These are phyloP conservation scores for Trichoderma sp. DNA, from an alignment of 2,329 filamentous ascomycete genomes.

Conservation along the genomic window DNA sequence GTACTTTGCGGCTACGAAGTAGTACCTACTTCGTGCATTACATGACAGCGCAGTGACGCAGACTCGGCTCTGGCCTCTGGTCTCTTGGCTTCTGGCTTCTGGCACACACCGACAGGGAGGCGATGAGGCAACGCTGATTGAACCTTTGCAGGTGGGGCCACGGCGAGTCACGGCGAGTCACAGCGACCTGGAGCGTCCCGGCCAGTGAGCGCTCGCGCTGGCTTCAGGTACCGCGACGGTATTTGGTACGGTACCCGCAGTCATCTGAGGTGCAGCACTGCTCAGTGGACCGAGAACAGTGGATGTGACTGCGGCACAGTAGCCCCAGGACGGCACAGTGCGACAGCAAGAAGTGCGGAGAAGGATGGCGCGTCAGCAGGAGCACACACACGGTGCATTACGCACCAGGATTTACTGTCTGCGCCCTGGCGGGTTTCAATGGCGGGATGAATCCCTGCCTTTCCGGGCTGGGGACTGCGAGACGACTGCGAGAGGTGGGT, in stretches of 20 bases:
- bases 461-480: background rate
- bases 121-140: slow-evolving; percentile 3
- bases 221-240: slow-evolving; percentile 5
- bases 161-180: background rate
- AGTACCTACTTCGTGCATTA: no score
- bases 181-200: background rate
- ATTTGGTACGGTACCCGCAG: slow-evolving; percentile 14
- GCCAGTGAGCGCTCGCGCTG: background rate
- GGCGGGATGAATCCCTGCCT: slow-evolving; percentile 10
- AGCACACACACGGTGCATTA: background rate
- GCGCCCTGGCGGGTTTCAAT: background rate
- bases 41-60: slow-evolving; percentile 13
- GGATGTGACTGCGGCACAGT: background rate
- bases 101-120: slow-evolving; percentile 14
- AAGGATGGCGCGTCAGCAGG: background rate
- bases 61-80: background rate
- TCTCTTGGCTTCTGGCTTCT: background rate
- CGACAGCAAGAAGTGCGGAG: background rate
- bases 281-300: background rate
- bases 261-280: slow-evolving; percentile 3
- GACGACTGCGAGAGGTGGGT: background rate
- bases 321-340: slow-evolving; percentile 6
- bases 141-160: background rate
- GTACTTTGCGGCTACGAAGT: background rate
- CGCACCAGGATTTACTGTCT: background rate